These are phyloP conservation scores for Obelidium mucronatum DNA, from an alignment of 192 early-diverging fungal species.

Conservation along the genomic window DNA sequence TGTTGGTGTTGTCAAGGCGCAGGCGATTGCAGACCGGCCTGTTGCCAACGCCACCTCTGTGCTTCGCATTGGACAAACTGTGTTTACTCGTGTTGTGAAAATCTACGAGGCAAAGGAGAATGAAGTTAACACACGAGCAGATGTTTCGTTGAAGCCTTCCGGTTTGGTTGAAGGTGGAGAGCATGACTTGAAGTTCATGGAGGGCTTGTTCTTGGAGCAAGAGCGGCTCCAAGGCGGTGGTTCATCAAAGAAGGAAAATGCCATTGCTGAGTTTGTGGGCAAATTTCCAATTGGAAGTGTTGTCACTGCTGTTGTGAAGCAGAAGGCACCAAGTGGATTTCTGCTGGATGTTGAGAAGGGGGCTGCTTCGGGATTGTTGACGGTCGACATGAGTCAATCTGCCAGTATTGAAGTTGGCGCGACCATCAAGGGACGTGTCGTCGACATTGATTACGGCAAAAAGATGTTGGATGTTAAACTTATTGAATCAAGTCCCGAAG, in stretches of 20 bases:
- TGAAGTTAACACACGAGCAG: neutral
- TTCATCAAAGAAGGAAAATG: neutral
- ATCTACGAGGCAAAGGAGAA: neutral
- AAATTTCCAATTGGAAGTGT: conserved; percentile 50
- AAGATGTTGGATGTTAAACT: conserved; percentile 65
- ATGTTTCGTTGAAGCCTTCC: neutral
- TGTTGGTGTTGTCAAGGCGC: conserved; percentile 62
- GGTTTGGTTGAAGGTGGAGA: neutral
- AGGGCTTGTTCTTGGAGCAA: conserved; percentile 41
- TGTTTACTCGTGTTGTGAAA: conserved; percentile 8
- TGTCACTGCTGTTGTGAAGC: conserved; percentile 57
- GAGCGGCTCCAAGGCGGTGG: conserved; percentile 10
- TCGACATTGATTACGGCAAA: conserved; percentile 75
- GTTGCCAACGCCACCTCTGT: neutral
- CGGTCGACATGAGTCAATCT: conserved; percentile 54
- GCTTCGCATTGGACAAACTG: neutral
- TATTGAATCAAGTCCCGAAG: conserved; percentile 8
- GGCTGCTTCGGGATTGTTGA: conserved; percentile 65
- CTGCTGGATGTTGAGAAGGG: conserved; percentile 53
- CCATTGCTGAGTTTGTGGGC: conserved; percentile 9
- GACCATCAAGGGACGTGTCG: conserved; percentile 61
- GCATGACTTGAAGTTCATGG: conserved; percentile 11
- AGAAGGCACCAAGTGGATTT: conserved; percentile 64
- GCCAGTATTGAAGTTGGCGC: conserved; percentile 47
- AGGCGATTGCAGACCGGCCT: neutral